Conservation (phyloP, 257 asterid species). For the Primulina tabacum region DNA sequence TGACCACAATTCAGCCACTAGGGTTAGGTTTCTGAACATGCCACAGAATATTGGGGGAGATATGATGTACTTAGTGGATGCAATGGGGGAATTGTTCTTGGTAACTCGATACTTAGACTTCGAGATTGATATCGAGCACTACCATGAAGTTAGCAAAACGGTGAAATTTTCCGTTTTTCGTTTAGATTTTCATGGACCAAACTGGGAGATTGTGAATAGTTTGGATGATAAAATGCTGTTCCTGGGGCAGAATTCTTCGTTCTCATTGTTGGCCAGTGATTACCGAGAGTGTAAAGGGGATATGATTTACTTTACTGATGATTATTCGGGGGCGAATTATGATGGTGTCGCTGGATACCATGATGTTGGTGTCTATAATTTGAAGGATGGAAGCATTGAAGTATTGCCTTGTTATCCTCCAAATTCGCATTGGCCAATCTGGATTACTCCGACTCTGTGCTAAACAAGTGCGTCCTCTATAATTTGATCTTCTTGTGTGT, state of each 20-base stretch:
- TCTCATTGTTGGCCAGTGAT: slow-evolving; percentile 54
- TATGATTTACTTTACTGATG: slow-evolving; percentile 67
- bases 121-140: slow-evolving; percentile 38
- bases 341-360: slow-evolving; percentile 53
- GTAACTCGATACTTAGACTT: slow-evolving; percentile 56
- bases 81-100: slow-evolving; percentile 58
- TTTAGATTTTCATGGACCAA: slow-evolving; percentile 37
- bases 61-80: slow-evolving; percentile 69
- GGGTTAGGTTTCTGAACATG: slow-evolving; percentile 36
- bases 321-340: slow-evolving; percentile 52
- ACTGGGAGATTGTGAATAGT: slow-evolving; percentile 52
- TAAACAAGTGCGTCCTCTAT: slow-evolving; percentile 33
- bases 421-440: slow-evolving; percentile 56
- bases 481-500: background rate
- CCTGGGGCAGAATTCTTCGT: slow-evolving; percentile 68
- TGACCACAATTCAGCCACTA: slow-evolving; percentile 27
- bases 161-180: slow-evolving; percentile 47
- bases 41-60: slow-evolving; percentile 45
- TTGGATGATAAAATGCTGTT: slow-evolving; percentile 57
- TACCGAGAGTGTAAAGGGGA: slow-evolving; percentile 60
- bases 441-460: slow-evolving; percentile 69
- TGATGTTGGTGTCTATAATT: slow-evolving; percentile 63
- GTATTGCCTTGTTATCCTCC: slow-evolving; percentile 51
- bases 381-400: slow-evolving; percentile 50
- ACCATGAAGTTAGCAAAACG: slow-evolving; percentile 52